Evolutionary conservation across 345 rosid species (phyloP).

Genomic region (Euphorbia pulcherrima): DNA sequence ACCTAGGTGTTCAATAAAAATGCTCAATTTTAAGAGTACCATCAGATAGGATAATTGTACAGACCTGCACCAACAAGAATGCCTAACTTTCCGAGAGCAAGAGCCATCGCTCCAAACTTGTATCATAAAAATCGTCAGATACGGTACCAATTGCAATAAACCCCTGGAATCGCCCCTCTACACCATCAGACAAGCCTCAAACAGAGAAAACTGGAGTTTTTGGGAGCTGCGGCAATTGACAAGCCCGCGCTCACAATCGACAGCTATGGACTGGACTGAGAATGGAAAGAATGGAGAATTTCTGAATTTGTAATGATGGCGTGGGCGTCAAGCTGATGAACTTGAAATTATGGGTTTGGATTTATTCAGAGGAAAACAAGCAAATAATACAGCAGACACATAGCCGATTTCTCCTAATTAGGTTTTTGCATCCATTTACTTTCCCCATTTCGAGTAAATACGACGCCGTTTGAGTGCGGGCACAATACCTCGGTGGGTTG

Average conservation of each 20-base stretch:
- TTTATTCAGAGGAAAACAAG: too few relatives aligned
- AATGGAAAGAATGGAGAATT: neutral
- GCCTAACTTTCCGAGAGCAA: neutral
- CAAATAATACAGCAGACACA: too few relatives aligned
- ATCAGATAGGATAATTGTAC: neutral
- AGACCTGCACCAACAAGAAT: slow-evolving; percentile 3
- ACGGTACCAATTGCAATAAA: neutral
- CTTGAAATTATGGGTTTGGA: neutral
- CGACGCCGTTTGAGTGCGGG: too few relatives aligned
- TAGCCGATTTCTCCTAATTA: too few relatives aligned
- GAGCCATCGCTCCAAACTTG: neutral
- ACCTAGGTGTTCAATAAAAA: neutral
- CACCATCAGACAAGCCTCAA: neutral
- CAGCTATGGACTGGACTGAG: too few relatives aligned
- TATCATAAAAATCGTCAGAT: neutral
- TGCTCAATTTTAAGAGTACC: neutral
- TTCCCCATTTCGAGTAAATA: too few relatives aligned
- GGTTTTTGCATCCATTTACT: too few relatives aligned
- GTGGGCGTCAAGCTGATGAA: neutral
- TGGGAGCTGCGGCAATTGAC: neutral
- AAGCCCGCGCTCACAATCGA: too few relatives aligned
- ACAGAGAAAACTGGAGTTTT: neutral
- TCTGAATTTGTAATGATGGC: neutral
- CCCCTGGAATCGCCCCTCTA: neutral
- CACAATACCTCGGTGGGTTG: too few relatives aligned